Evolutionary conservation across 352 stramenopile species (phyloP), one percentile per base, ranked within the genome.

Genomic region (Phytophthora megakarya): DNA sequence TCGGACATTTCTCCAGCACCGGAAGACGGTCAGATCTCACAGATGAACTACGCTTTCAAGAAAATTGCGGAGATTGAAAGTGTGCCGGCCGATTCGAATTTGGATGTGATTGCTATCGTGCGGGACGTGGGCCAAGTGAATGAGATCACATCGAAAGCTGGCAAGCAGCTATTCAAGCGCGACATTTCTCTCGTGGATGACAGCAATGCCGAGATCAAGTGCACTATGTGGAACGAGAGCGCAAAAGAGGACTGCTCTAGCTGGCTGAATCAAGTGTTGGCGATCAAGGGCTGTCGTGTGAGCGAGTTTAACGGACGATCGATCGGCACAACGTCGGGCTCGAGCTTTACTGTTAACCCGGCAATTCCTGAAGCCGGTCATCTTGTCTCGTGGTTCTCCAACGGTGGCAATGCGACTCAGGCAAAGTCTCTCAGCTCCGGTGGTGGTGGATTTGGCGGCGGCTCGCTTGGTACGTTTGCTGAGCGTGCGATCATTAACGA

Each of bases 51-150:
- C 73, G 82, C 92, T 15, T 98, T 98, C 75, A 89, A 96, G 60
- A 97, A 96, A 73, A 99, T 99, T 71, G 91, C 78, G 18, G 70
- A 94, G 22, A 89, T 99, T 42, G 94, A 98, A 68, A 76, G 78
- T 33, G 65, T 96, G 6, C 80, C 96, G 9, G 75, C 86, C 0
- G 90, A 98, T 38, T 73, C 81, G 18, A 97, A 89, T 57, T 81
- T 99, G 23, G 97, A 99, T 78, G 79, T 99, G 30, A 93, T 99
- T 55, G 97, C 78, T 18, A 85, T 99, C 18, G 96, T 99, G n/a
- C 96, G 97, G 55, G 73, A 90, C 25, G 89, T 98, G 25, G 86
- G 86, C 3, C 95, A 98, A 32, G 82, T 97, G 39, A 85, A 77
- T 26, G 89, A 92, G 38, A 95, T 99, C 71, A 97, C 87, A 23